Evolutionary conservation across 176 grass and related monocot genomes (phyloP).

Genomic region (Tillandsia leiboldiana): DNA sequence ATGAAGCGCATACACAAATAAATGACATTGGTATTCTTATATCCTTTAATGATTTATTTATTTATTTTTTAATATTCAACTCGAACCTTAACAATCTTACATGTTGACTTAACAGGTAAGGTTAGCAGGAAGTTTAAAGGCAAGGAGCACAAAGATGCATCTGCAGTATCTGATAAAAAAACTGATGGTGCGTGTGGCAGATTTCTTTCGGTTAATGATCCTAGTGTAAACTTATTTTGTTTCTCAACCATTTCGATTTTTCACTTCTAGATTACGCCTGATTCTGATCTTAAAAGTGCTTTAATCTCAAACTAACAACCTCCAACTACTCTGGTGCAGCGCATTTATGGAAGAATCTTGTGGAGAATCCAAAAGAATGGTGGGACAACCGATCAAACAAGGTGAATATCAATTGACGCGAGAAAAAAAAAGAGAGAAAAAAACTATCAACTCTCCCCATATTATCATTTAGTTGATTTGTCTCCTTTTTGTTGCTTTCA

Average conservation of each 20-base stretch:
- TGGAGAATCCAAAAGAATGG: conserved; percentile 59
- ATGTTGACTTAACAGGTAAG: conserved; percentile 7
- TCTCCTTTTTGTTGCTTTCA: conserved; percentile 19
- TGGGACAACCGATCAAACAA: conserved; percentile 70
- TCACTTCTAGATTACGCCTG: background rate
- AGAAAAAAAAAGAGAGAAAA: background rate
- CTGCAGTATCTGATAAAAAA: conserved; percentile 16
- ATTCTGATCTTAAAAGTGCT: background rate
- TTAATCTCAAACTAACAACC: background rate
- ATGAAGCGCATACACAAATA: background rate
- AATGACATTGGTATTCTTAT: conserved; percentile 2
- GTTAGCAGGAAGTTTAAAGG: conserved; percentile 9
- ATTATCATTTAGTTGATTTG: background rate
- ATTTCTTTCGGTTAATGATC: conserved; percentile 2
- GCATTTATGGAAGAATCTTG: conserved; percentile 44
- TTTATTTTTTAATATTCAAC: background rate
- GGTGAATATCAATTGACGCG: conserved; percentile 13
- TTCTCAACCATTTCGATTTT: background rate
- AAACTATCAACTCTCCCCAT: background rate
- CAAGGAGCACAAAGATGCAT: conserved; percentile 15
- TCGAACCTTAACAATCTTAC: background rate
- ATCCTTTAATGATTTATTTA: background rate
- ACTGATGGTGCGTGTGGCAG: conserved; percentile 19
- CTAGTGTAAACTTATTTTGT: conserved; percentile 1
- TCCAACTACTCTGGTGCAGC: conserved; percentile 24